These are phyloP conservation scores for Clarireedia monteithiana DNA, from an alignment of 2,329 filamentous ascomycete species.

Conservation along the genomic window DNA sequence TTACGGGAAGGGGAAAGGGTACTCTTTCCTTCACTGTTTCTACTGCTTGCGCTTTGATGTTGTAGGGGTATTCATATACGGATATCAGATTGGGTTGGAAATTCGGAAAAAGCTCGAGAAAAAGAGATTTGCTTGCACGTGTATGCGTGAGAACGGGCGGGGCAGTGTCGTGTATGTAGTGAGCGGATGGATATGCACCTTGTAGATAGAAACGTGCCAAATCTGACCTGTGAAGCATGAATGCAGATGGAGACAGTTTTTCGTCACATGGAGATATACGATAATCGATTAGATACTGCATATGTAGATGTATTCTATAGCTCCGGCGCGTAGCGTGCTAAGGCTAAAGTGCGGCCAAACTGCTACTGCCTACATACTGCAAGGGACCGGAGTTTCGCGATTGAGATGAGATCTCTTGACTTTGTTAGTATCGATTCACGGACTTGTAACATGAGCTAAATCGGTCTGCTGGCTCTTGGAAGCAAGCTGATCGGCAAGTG, in stretches of 20 bases:
- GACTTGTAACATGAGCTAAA: no score
- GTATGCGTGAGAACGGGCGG: not conserved
- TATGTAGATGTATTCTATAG: not conserved
- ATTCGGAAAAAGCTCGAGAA: not conserved
- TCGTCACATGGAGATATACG: not conserved
- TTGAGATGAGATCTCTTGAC: constrained; percentile 3
- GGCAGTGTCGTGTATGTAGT: not conserved
- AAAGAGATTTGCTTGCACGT: not conserved
- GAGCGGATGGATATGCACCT: not conserved
- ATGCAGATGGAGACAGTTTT: not conserved
- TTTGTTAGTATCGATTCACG: no score
- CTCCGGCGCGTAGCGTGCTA: constrained; percentile 5
- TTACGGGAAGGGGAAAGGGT: not conserved
- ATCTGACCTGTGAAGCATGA: not conserved
- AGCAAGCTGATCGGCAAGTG: not conserved
- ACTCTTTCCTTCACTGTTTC: not conserved
- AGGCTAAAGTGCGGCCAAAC: not conserved
- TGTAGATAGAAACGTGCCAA: not conserved
- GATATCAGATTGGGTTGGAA: not conserved
- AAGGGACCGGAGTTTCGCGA: not conserved
- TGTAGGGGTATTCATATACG: not conserved
- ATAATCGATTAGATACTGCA: not conserved
- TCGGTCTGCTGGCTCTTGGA: no score
- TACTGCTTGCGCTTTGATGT: not conserved
- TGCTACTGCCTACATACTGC: not conserved